These are phyloP conservation scores for Leccinum obscurum DNA, from an alignment of 768 basidiomycete species.

Conservation along the genomic window DNA sequence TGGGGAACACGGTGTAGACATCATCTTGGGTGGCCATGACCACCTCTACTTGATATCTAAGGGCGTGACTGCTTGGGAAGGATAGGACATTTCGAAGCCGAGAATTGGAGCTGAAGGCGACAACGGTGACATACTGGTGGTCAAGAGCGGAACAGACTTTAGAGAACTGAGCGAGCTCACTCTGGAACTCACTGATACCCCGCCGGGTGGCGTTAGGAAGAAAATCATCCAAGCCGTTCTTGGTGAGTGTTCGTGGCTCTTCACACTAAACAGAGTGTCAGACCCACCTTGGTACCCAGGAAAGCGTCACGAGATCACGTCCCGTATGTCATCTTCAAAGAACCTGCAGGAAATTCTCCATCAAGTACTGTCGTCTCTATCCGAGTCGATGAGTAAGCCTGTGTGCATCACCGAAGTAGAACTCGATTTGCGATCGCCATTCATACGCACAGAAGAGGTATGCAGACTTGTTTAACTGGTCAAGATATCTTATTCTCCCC, in stretches of 20 bases:
- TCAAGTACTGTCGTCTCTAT: constrained; percentile 65
- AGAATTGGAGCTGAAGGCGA: constrained; percentile 72
- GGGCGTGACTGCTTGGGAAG: constrained; percentile 67
- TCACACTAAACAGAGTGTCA: neutral
- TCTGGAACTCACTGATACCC: constrained; percentile 59
- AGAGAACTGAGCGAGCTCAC: constrained; percentile 78
- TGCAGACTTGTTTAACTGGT: neutral
- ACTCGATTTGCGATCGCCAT: constrained; percentile 73
- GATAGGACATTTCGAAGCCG: constrained; percentile 50
- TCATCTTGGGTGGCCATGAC: constrained; percentile 88
- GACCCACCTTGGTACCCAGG: constrained; percentile 44
- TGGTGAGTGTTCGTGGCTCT: constrained; percentile 41
- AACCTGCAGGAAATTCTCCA: constrained; percentile 59
- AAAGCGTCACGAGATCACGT: constrained; percentile 59
- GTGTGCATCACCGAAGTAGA: constrained; percentile 68
- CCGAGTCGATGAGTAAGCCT: constrained; percentile 67
- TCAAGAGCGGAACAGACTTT: constrained; percentile 92
- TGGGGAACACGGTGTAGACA: constrained; percentile 72
- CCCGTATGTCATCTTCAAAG: constrained; percentile 56
- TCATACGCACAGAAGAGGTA: constrained; percentile 75
- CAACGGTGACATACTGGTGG: constrained; percentile 63
- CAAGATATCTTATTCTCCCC: neutral
- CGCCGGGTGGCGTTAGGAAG: constrained; percentile 60
- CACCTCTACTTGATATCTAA: constrained; percentile 76
- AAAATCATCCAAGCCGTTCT: constrained; percentile 62